Evolutionary conservation across 495 filamentous ascomycete genomes (phyloP), one percentile per base, ranked within the genome.

Genomic region (Penicillium ucsense): DNA sequence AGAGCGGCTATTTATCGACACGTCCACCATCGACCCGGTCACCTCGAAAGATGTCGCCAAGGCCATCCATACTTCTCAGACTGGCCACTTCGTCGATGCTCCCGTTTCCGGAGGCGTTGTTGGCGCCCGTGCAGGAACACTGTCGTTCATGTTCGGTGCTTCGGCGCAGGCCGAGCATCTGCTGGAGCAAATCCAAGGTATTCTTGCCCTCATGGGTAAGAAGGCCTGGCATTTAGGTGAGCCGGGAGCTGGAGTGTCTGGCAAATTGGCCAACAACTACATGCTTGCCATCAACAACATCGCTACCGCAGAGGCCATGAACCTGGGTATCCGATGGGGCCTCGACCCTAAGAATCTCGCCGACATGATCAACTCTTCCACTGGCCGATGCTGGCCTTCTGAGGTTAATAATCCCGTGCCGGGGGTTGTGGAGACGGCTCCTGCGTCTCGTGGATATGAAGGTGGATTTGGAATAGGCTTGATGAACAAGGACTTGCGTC

Each of bases 191-290:
- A 65, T 86, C 6, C 79, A 76, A 35, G 68, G 74, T 0, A 71
- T 89, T 8, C 69, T 96, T 5, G 61, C 78, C 5, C 73, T 83
- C 32, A 94, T 96, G 89, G 90, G 90, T 10, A 82, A 82, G 54
- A 83, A 82, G 12, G 79, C 87, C 6, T 68, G 90, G 53, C 89
- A 94, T 57, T 82, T 89, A 50, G 90, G 90, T 0, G 72, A 73
- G 0, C 88, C 89, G 39, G 88, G 88, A 3, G 73, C 84, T 11
- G 90, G 90, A 3, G 73, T 96, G 1, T 82, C 84, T 3, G 88
- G 81, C 8, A 96, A 96, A 63, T 74, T 96, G 6, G 86, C 89
- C 30, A 96, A 96, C 64, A 96, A 96, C 59, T 95, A 95, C 60
- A 80, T 95, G 35, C 73, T 96, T 8, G 88, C 88, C 3, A 82